These are phyloP conservation scores for Aegilops bicornis DNA, from an alignment of 176 grass and related monocot species.

Conservation along the genomic window DNA sequence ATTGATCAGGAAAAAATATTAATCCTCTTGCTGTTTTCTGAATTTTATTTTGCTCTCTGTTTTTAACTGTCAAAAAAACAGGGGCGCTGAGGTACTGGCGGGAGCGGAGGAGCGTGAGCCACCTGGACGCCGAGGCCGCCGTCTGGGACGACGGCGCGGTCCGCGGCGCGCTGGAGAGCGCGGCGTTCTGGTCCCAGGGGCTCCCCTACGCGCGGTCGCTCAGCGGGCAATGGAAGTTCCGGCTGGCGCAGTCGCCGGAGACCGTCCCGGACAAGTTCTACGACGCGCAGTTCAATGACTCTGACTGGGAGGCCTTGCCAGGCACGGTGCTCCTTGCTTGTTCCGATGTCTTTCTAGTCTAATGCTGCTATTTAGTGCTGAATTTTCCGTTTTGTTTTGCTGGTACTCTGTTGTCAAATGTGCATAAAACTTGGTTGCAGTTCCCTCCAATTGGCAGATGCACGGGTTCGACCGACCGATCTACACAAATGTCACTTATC, in stretches of 20 bases:
- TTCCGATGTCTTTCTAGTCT: neutral
- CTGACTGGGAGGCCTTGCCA: constrained; percentile 75
- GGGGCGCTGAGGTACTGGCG: constrained; percentile 88
- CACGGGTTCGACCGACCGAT: constrained; percentile 88
- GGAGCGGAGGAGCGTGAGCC: constrained; percentile 67
- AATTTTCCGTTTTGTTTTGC: neutral
- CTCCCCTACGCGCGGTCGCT: constrained; percentile 76
- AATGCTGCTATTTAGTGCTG: neutral
- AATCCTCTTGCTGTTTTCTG: neutral
- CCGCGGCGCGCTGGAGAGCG: constrained; percentile 53
- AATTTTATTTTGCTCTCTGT: neutral
- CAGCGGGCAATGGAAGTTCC: constrained; percentile 90
- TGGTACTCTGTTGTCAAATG: neutral
- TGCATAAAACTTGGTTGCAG: constrained; percentile 33
- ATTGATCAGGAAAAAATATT: neutral
- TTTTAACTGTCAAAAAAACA: constrained; percentile 17
- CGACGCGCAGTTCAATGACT: constrained; percentile 66
- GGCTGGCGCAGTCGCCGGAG: constrained; percentile 61
- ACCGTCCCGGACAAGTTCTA: constrained; percentile 65
- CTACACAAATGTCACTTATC: constrained; percentile 79
- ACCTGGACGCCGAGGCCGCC: constrained; percentile 60
- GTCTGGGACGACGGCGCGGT: constrained; percentile 78
- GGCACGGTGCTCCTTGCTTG: constrained; percentile 35
- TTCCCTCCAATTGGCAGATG: constrained; percentile 98
- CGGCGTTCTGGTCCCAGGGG: constrained; percentile 63